Percentiles rank a stretch among this genome's conserved stretches.
Evolutionary conservation across 2,329 filamentous ascomycete species (phyloP).

Genomic region (Magnaporthiopsis incrustans): DNA sequence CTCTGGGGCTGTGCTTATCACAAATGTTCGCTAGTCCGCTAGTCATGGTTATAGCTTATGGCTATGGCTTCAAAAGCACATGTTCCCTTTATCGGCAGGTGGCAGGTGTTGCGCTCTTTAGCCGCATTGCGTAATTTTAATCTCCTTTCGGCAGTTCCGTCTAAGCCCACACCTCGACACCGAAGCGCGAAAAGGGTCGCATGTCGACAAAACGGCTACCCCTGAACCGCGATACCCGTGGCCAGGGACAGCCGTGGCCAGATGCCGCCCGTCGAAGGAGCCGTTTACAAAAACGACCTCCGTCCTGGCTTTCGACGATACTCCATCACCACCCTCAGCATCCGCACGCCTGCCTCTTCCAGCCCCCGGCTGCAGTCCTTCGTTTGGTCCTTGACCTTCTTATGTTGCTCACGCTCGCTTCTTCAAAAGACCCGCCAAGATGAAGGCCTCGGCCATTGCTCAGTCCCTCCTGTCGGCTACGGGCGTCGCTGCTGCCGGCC

Average conservation of each 20-base stretch:
- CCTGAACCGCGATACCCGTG: not conserved
- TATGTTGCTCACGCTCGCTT: not conserved
- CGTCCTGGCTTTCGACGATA: not conserved
- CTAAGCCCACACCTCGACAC: too few species aligned
- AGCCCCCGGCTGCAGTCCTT: not conserved
- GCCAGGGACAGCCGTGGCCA: not conserved
- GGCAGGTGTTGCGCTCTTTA: too few species aligned
- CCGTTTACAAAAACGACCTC: not conserved
- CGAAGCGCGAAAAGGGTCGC: too few species aligned
- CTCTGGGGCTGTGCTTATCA: too few species aligned
- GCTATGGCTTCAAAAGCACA: too few species aligned
- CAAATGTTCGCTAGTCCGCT: too few species aligned
- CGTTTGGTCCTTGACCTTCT: not conserved
- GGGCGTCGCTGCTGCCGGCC: not conserved
- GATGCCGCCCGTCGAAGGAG: not conserved
- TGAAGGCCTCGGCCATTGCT: not conserved
- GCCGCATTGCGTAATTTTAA: too few species aligned
- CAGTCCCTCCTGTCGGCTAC: not conserved
- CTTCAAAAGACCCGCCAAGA: not conserved
- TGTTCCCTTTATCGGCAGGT: too few species aligned
- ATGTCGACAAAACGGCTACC: not conserved
- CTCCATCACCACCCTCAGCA: not conserved
- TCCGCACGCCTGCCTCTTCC: not conserved
- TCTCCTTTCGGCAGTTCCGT: too few species aligned
- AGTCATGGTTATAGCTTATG: too few species aligned